A percentile compares a stretch with the other conserved stretches of the same genome.
These are phyloP conservation scores for Starmerella sp. DNA, from an alignment of 805 yeast genomes.

Conservation along the genomic window DNA sequence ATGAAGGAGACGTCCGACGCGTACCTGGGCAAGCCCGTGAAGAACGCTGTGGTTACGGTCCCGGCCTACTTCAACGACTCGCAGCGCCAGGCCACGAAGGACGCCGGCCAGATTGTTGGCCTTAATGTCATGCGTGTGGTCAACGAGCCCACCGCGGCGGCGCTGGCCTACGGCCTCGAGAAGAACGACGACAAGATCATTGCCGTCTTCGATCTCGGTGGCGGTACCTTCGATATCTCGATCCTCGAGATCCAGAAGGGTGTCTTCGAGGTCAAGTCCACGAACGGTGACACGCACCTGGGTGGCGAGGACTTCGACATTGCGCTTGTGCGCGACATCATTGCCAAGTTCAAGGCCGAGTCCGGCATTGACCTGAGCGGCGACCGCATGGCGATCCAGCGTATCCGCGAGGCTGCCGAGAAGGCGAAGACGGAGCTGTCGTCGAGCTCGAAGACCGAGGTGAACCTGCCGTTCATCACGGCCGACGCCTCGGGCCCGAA, in stretches of 20 bases:
- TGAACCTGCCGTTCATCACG: conserved; percentile 76
- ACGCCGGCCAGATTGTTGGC: conserved; percentile 96
- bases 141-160: conserved; percentile 89
- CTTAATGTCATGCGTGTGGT: conserved; percentile 81
- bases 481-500: conserved; percentile 77
- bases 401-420: conserved; percentile 81
- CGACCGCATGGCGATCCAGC: conserved; percentile 71
- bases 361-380: conserved; percentile 51
- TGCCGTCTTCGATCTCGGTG: conserved; percentile 96
- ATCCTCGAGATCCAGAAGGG: conserved; percentile 94
- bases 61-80: conserved; percentile 88
- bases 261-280: conserved; percentile 94
- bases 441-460: conserved; percentile 56
- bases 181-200: conserved; percentile 72
- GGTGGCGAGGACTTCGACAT: conserved; percentile 93
- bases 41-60: conserved; percentile 83
- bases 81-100: conserved; percentile 89
- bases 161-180: conserved; percentile 89
- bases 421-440: conserved; percentile 82
- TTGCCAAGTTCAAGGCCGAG: conserved; percentile 67
- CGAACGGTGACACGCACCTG: conserved; percentile 90
- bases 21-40: conserved; percentile 73
- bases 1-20: conserved; percentile 98
- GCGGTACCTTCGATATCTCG: conserved; percentile 97
- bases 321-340: conserved; percentile 70